Evolutionary conservation across 768 basidiomycete genomes (phyloP).

Genomic region (Tylopilus plumbeoviolaceoides): DNA sequence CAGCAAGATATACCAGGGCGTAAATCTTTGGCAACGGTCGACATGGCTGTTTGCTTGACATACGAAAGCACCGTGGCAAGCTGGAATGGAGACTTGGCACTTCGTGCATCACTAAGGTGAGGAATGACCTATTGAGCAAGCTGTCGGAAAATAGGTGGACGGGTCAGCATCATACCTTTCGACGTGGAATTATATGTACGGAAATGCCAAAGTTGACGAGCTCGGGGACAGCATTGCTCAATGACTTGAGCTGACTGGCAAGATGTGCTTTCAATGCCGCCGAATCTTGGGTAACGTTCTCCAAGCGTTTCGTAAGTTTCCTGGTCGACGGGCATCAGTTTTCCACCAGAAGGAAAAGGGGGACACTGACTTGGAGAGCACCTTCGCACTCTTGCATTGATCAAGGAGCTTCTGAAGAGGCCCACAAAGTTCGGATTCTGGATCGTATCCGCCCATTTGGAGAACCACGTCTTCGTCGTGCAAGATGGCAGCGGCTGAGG

Average conservation of each 20-base stretch:
- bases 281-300: slow-evolving; percentile 71
- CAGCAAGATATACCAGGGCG: slow-evolving; percentile 67
- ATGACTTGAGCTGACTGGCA: slow-evolving; percentile 64
- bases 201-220: slow-evolving; percentile 90
- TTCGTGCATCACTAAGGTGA: slow-evolving; percentile 77
- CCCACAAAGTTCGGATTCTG: slow-evolving; percentile 71
- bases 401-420: slow-evolving; percentile 83
- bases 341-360: background rate
- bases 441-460: slow-evolving; percentile 71
- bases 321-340: slow-evolving; percentile 37
- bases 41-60: slow-evolving; percentile 68
- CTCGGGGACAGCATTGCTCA: slow-evolving; percentile 72
- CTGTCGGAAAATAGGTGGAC: slow-evolving; percentile 34
- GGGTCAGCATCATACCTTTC: background rate
- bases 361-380: slow-evolving; percentile 62
- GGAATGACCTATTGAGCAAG: slow-evolving; percentile 87
- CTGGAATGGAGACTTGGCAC: slow-evolving; percentile 75
- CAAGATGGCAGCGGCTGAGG: slow-evolving; percentile 66
- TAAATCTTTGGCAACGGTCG: slow-evolving; percentile 63
- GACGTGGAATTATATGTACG: slow-evolving; percentile 38
- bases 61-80: slow-evolving; percentile 65
- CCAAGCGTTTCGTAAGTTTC: slow-evolving; percentile 83
- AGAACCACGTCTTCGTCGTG: slow-evolving; percentile 75
- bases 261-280: slow-evolving; percentile 69
- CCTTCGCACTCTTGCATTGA: slow-evolving; percentile 77